phyloP scores from a whole-genome alignment of 1,284 basidiomycete genomes.

The Inonotus obliquus region DNA sequence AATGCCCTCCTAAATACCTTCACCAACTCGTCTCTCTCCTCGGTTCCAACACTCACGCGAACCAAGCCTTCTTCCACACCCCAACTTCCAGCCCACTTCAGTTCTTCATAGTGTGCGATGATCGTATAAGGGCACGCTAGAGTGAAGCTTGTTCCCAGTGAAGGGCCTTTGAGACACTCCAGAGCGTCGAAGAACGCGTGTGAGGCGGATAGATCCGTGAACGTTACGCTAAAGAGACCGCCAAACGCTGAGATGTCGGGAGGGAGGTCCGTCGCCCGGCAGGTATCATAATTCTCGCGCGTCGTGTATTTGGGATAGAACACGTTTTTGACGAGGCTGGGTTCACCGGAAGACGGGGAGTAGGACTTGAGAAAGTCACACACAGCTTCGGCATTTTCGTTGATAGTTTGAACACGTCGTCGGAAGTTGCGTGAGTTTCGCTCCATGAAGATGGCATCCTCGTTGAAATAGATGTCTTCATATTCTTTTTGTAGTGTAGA shows the following conservation, averaged over 20 bases:
- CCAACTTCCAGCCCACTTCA: constrained; percentile 87
- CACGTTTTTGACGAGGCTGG: constrained; percentile 71
- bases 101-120: constrained; percentile 87
- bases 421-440: constrained; percentile 94
- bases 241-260: constrained; percentile 64
- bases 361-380: constrained; percentile 70
- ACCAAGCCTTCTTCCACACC: constrained; percentile 87
- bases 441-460: constrained; percentile 97
- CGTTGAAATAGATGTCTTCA: constrained; percentile 87
- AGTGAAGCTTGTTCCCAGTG: constrained; percentile 95
- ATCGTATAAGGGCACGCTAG: constrained; percentile 92
- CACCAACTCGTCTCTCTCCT: constrained; percentile 63
- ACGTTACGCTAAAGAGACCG: constrained; percentile 90
- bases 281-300: constrained; percentile 65
- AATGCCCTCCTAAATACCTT: constrained; percentile 65
- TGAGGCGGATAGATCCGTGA: constrained; percentile 65
- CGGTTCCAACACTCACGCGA: constrained; percentile 88
- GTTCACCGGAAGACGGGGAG: constrained; percentile 15
- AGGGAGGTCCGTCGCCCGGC: constrained; percentile 42
- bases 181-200: constrained; percentile 86
- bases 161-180: constrained; percentile 86
- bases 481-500: constrained; percentile 55
- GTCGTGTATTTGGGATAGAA: constrained; percentile 90
- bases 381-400: constrained; percentile 78
- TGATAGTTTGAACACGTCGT: constrained; percentile 72